Percentiles rank a stretch among this genome's conserved stretches.
Conservation (phyloP, 192 early-diverging fungal genomes). For the Linderina pennispora region DNA sequence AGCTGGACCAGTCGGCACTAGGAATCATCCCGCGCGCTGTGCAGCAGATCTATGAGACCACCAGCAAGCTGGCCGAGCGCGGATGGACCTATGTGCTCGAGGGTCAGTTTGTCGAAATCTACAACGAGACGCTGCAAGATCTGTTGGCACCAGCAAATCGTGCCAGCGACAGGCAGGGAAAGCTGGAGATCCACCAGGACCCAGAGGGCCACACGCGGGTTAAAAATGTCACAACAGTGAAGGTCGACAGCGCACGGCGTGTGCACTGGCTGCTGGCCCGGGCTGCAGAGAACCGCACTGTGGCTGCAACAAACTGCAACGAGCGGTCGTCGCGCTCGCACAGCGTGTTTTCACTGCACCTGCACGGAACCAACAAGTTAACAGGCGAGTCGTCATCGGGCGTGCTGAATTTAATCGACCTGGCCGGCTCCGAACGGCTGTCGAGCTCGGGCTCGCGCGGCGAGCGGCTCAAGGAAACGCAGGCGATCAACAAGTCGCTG, state of each 20-base stretch:
- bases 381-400: constrained; percentile 71
- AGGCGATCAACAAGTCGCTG: constrained; percentile 95
- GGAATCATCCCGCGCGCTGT: constrained; percentile 97
- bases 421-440: constrained; percentile 91
- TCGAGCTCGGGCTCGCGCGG: constrained; percentile 76
- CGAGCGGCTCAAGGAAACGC: constrained; percentile 84
- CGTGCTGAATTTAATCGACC: constrained; percentile 86
- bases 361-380: constrained; percentile 66
- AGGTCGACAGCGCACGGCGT: constrained; percentile 64
- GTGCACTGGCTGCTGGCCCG: constrained; percentile 66
- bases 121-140: constrained; percentile 90
- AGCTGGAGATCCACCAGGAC: constrained; percentile 84
- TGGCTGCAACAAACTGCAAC: constrained; percentile 89
- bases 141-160: constrained; percentile 51
- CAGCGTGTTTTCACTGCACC: constrained; percentile 82
- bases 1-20: constrained; percentile 29
- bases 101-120: constrained; percentile 92
- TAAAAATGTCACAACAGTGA: constrained; percentile 66
- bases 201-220: constrained; percentile 68
- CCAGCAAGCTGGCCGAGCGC: constrained; percentile 62
- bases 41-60: constrained; percentile 76
- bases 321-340: constrained; percentile 91
- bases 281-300: constrained; percentile 80
- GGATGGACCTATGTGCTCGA: constrained; percentile 88
- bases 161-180: constrained; percentile 48